Conservation (phyloP, 441 rosid species). For the Mallotus repandus region DNA sequence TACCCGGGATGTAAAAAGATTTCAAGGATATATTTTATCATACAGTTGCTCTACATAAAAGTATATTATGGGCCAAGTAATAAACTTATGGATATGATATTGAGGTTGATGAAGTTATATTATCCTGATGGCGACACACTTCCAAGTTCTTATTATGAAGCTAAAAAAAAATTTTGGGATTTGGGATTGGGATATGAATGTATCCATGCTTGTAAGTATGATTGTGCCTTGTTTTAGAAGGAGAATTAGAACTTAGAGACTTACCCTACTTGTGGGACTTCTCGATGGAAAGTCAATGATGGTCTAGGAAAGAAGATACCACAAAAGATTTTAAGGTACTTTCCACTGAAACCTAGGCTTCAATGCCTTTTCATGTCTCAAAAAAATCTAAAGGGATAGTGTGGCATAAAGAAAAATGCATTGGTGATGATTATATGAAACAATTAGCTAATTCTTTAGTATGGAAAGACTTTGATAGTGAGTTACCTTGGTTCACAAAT, state of each 20-base stretch:
- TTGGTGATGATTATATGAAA: background rate
- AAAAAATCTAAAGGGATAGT: background rate
- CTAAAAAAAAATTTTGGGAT: background rate
- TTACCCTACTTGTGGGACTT: background rate
- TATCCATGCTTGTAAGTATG: background rate
- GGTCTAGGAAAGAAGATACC: background rate
- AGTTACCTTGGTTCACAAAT: background rate
- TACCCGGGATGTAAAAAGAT: background rate
- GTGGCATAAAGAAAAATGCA: background rate
- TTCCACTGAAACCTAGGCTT: background rate
- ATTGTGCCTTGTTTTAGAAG: background rate
- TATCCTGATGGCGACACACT: background rate
- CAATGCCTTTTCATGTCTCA: background rate
- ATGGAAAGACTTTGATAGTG: constrained; percentile 13
- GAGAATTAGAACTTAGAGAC: background rate
- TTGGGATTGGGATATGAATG: background rate
- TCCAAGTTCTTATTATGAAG: background rate
- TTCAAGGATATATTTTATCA: background rate
- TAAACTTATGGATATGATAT: background rate
- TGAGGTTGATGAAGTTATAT: background rate
- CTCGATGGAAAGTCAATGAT: background rate
- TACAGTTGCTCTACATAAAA: background rate
- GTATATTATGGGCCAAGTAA: background rate
- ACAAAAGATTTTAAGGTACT: background rate
- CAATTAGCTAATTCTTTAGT: background rate